A percentile compares a stretch with the other conserved stretches of the same genome.
Evolutionary conservation across 768 basidiomycete species (phyloP).

Genomic region (Mycena alexandri): DNA sequence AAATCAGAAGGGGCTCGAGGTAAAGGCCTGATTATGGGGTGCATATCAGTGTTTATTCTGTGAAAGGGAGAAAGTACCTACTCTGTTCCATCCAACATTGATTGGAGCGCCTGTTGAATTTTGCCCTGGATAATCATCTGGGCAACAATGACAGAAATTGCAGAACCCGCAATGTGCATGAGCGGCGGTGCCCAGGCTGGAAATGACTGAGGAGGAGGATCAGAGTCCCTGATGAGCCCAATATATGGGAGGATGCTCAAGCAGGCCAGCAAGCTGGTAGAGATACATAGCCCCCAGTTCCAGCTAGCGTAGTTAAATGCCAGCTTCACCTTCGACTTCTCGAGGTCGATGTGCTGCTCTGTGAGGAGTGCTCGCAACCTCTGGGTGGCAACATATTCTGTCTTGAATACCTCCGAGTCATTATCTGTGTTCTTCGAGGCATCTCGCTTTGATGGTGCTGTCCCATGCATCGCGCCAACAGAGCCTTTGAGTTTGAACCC

Average conservation of each 20-base stretch:
- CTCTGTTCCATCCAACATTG: too few relatives aligned
- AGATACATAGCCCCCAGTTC: conserved; percentile 1
- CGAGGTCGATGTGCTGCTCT: conserved; percentile 14
- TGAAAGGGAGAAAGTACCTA: too few relatives aligned
- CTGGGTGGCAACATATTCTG: too few relatives aligned
- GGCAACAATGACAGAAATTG: not conserved
- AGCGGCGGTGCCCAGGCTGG: conserved; percentile 10
- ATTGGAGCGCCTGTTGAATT: not conserved
- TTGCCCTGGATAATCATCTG: conserved; percentile 18
- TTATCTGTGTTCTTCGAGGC: too few relatives aligned
- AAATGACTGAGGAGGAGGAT: not conserved
- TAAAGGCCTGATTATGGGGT: too few relatives aligned
- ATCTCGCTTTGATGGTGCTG: too few relatives aligned
- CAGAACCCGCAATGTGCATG: conserved; percentile 11
- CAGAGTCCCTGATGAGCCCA: not conserved
- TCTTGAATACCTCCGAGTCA: too few relatives aligned
- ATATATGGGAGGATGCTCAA: conserved; percentile 3
- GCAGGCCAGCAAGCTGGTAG: not conserved
- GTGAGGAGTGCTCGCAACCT: too few relatives aligned
- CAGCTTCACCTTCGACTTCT: not conserved
- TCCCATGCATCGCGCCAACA: too few relatives aligned
- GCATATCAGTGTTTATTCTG: not conserved
- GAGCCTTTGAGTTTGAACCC: too few relatives aligned
- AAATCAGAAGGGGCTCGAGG: too few relatives aligned
- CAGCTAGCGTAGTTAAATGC: not conserved